Percentiles rank a stretch among this genome's conserved stretches.
These are phyloP conservation scores for Cutaneotrichosporon dermatis DNA, from an alignment of 1,284 basidiomycete genomes.

Conservation along the genomic window DNA sequence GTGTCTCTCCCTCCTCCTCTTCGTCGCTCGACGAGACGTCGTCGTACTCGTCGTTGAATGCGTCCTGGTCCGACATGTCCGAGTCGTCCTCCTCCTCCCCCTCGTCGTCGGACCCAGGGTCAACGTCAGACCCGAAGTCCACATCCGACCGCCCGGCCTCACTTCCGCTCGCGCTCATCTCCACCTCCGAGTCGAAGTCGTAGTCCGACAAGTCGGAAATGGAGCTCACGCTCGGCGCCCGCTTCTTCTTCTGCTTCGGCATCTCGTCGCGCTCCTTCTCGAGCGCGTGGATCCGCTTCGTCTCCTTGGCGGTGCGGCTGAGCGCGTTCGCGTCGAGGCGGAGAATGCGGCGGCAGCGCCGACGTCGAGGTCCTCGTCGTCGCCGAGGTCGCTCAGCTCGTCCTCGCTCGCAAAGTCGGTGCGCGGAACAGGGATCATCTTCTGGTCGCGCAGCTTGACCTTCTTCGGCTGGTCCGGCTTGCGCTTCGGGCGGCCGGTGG, in stretches of 20 bases:
- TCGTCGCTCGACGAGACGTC: slow-evolving; percentile 21
- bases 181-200: slow-evolving; percentile 43
- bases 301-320: slow-evolving; percentile 44
- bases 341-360: slow-evolving; percentile 22
- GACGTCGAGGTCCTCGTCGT: slow-evolving; percentile 24
- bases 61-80: slow-evolving; percentile 23
- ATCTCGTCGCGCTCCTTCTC: slow-evolving; percentile 40
- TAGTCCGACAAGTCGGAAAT: slow-evolving; percentile 34
- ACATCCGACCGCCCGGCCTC: slow-evolving; percentile 26
- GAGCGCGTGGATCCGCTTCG: slow-evolving; percentile 43
- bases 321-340: slow-evolving; percentile 38
- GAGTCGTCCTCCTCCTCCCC: slow-evolving; percentile 22
- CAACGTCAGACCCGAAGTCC: slow-evolving; percentile 5
- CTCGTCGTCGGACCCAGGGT: slow-evolving; percentile 8
- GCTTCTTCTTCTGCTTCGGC: slow-evolving; percentile 33
- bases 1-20: slow-evolving; percentile 12
- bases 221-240: slow-evolving; percentile 25
- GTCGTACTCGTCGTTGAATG: slow-evolving; percentile 15
- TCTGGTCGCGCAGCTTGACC: slow-evolving; percentile 47
- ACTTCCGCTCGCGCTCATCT: slow-evolving; percentile 42
- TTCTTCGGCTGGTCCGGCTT: slow-evolving; percentile 46
- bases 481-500: slow-evolving; percentile 43
- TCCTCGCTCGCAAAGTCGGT: slow-evolving; percentile 31
- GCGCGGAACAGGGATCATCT: slow-evolving; percentile 44
- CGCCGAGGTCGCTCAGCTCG: slow-evolving; percentile 21